A percentile compares a stretch with the other conserved stretches of the same genome.
Evolutionary conservation across 148 eudicot species (phyloP).

Genomic region (Euryodendron excelsum): DNA sequence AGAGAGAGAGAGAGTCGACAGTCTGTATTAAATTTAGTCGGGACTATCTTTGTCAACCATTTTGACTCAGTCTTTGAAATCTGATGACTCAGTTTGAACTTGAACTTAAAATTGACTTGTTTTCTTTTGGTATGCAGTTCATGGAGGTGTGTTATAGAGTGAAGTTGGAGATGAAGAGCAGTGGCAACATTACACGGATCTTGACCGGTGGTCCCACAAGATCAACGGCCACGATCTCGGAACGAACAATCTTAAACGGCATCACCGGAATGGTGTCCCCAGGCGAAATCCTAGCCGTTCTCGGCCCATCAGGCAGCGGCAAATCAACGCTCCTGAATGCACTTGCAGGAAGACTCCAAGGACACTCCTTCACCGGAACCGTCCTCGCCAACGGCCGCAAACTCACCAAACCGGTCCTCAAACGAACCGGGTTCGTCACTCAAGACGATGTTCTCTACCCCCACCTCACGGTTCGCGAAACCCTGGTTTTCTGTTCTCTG

Average conservation of each 20-base stretch:
- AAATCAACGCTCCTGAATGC: conserved; percentile 84
- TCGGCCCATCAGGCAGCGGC: conserved; percentile 97
- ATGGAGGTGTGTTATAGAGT: conserved; percentile 64
- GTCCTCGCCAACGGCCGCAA: conserved; percentile 55
- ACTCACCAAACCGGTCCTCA: conserved; percentile 35
- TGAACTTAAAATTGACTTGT: not conserved
- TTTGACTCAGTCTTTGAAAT: conserved; percentile 3
- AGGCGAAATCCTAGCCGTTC: conserved; percentile 78
- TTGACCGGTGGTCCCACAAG: conserved; percentile 11
- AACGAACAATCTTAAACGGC: conserved; percentile 51
- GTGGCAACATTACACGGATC: conserved; percentile 22
- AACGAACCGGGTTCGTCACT: conserved; percentile 73
- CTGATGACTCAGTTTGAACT: conserved; percentile 12
- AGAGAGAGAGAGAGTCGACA: not conserved
- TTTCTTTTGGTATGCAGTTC: conserved; percentile 47
- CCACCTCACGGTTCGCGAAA: conserved; percentile 75
- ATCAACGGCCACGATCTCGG: conserved; percentile 34
- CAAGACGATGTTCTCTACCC: conserved; percentile 87
- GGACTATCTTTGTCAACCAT: not conserved
- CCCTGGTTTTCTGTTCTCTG: conserved; percentile 65
- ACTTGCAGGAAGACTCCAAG: conserved; percentile 55
- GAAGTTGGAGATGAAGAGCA: conserved; percentile 32
- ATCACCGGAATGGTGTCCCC: conserved; percentile 73
- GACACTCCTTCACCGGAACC: conserved; percentile 53
- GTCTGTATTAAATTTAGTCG: not conserved